phyloP scores from a whole-genome alignment of 2,329 filamentous ascomycete species.

The Phoma sp. region DNA sequence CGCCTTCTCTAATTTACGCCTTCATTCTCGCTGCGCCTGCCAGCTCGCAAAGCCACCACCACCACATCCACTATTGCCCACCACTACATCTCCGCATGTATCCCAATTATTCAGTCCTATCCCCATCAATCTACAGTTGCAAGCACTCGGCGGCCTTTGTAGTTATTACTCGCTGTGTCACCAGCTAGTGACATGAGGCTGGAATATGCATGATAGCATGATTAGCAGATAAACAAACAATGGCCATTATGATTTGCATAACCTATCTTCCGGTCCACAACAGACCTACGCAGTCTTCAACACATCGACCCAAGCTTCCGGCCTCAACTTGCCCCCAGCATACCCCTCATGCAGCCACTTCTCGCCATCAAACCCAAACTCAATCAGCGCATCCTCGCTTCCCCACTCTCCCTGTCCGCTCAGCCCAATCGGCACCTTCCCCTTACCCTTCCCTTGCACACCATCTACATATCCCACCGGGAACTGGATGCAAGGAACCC shows the following conservation, averaged over 20 bases:
- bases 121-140: too few species aligned
- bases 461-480: conserved; percentile 75
- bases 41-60: too few species aligned
- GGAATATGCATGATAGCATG: too few species aligned
- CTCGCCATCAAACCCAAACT: conserved; percentile 60
- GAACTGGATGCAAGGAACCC: conserved; percentile 74
- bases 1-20: too few species aligned
- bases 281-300: conserved; percentile 23
- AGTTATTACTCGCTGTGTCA: too few species aligned
- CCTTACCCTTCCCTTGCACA: conserved; percentile 56
- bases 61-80: too few species aligned
- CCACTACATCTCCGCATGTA: too few species aligned
- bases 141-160: too few species aligned
- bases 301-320: conserved; percentile 50
- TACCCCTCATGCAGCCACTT: conserved; percentile 50
- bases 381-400: conserved; percentile 58
- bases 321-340: conserved; percentile 43
- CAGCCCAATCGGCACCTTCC: conserved; percentile 61
- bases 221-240: too few species aligned
- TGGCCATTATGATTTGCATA: background rate
- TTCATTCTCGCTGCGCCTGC: too few species aligned
- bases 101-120: too few species aligned
- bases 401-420: conserved; percentile 64
- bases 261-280: background rate
- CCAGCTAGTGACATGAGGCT: too few species aligned